Conservation (phyloP, 2,329 filamentous ascomycete species). For the Fusarium praegraminearum region DNA sequence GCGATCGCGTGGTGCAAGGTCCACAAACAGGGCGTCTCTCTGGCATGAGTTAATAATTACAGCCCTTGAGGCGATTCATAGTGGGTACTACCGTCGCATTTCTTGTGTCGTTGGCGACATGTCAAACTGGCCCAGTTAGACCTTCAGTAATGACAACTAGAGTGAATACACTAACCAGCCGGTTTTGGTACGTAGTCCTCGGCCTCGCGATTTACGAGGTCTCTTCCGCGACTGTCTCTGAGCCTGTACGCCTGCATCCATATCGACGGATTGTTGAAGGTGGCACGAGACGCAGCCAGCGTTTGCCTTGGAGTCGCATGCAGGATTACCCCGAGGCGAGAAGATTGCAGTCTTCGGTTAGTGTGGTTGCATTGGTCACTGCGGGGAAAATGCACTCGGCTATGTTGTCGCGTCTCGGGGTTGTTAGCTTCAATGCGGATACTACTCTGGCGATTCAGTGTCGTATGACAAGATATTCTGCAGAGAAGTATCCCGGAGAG, state of each 20-base stretch:
- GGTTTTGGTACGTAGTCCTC: not conserved
- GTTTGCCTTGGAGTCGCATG: not conserved
- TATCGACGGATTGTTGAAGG: not conserved
- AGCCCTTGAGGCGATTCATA: not conserved
- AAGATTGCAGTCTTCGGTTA: not conserved
- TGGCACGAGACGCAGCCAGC: not conserved
- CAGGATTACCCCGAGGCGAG: not conserved
- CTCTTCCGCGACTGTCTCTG: not conserved
- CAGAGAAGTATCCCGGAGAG: not conserved
- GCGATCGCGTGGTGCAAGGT: not conserved
- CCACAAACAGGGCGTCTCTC: not conserved
- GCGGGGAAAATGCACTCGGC: not conserved
- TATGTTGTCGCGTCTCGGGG: not conserved
- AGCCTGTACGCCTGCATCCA: not conserved
- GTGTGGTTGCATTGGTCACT: not conserved
- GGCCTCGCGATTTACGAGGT: not conserved
- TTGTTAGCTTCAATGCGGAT: not conserved
- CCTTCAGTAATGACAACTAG: not conserved
- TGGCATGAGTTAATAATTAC: accelerated
- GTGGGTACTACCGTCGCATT: not conserved
- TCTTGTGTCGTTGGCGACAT: not conserved
- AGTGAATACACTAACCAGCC: not conserved
- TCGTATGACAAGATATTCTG: too few relatives aligned
- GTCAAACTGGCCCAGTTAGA: not conserved
- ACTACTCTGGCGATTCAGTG: not conserved